Conservation (phyloP, 768 basidiomycete species). For the Pilatotrama ljubarskyi region DNA sequence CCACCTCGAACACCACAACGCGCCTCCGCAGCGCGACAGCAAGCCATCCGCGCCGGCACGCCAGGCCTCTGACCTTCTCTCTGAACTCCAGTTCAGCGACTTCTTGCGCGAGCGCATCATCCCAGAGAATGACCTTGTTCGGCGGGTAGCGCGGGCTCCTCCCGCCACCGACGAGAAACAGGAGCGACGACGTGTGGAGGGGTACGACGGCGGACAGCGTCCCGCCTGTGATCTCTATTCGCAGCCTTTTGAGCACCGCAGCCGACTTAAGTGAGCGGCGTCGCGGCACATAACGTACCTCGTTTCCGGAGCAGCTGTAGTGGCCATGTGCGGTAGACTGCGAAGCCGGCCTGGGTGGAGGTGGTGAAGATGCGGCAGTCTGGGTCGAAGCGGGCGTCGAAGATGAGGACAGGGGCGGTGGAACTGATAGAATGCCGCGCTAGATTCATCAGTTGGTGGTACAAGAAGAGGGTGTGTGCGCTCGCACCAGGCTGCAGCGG, state of each 20-base stretch:
- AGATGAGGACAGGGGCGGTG: slow-evolving; percentile 70
- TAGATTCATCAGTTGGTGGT: slow-evolving; percentile 67
- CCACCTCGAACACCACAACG: slow-evolving; percentile 77
- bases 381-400: slow-evolving; percentile 79
- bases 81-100: slow-evolving; percentile 89
- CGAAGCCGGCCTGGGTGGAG: slow-evolving; percentile 79
- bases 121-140: slow-evolving; percentile 91
- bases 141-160: slow-evolving; percentile 86
- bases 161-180: slow-evolving; percentile 87
- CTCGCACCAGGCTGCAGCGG: slow-evolving; percentile 4
- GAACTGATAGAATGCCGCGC: slow-evolving; percentile 82
- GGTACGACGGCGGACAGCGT: slow-evolving; percentile 78
- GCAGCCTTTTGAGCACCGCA: slow-evolving; percentile 22
- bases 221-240: slow-evolving; percentile 74
- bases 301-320: slow-evolving; percentile 78
- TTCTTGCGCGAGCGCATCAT: slow-evolving; percentile 73
- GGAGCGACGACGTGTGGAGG: slow-evolving; percentile 75
- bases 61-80: slow-evolving; percentile 77
- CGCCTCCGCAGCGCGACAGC: slow-evolving; percentile 78
- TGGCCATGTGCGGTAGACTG: slow-evolving; percentile 76
- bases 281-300: slow-evolving; percentile 46
- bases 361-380: slow-evolving; percentile 80
- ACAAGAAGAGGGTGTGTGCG: slow-evolving; percentile 15
- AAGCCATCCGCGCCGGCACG: slow-evolving; percentile 82
- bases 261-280: slow-evolving; percentile 6